Base-by-base conservation (phyloP, 2,329 filamentous ascomycete species). In the Calonectria hongkongensis region DNA sequence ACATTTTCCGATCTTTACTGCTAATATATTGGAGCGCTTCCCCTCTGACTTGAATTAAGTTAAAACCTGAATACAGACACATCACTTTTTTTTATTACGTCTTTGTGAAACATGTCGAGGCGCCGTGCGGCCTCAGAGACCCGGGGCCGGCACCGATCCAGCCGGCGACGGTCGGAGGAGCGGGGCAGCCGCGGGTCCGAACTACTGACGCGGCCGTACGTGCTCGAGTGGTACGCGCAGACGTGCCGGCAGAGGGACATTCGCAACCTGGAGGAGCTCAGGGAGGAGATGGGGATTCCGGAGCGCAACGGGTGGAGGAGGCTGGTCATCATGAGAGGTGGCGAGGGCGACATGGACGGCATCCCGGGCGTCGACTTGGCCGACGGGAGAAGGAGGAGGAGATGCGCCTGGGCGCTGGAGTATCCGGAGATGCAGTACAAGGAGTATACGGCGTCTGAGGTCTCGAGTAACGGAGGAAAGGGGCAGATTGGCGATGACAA, bases 191-290 rank as follows among this genome's bases (percentile, higher is more conserved):
- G 51, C 51, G 71, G 74, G 4, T n/a, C 66, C 47, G 70, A 54
- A 4, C 58, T 71, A n/a, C 41, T 41, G 45, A 66, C 73, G 0
- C 74, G 76, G 13, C 74, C 79, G 10, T 80, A 80, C 27, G 47
- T 80, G 5, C 30, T 80, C n/a, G 79, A 79, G 72, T 80, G 78
- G 77, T 78, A 70, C 8, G 69, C 51, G 2, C 74, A 80, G 30
- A 75, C 70, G 0, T 75, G 75, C 48, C 76, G 75, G 28, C 77
- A 79, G 27, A 76, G 74, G 27, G 70, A 70, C 18, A 28, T 80
- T 0, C 47, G 62, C 4, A 69, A 66, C 43, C 66, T 50, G 0
- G 77, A 79, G 7, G 74, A 78, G 2, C 36, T 80, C 10, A 70
- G 72, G n/a, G 68, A 74, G 18, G 76, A 80, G 62, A 73, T 77